Conservation (phyloP, 148 eudicot genomes). For the Linanthus parryae region DNA sequence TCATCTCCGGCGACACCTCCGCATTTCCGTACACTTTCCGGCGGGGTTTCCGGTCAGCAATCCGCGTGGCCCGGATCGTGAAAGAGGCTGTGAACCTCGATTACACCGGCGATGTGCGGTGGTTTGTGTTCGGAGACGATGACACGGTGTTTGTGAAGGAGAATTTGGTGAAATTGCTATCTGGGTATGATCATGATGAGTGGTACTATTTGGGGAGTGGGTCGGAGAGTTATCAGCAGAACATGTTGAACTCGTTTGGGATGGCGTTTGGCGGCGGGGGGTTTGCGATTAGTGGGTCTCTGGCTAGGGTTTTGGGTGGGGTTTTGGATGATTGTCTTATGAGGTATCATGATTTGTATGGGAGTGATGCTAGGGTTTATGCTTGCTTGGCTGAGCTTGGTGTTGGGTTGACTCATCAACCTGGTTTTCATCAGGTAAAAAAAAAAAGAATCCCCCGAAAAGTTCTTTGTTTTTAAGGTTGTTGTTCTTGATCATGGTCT, state of each 20-base stretch:
- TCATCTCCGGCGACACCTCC: constrained; percentile 29
- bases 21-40: constrained; percentile 47
- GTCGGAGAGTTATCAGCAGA: constrained; percentile 55
- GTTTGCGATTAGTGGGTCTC: constrained; percentile 50
- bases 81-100: constrained; percentile 39
- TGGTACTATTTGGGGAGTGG: constrained; percentile 54
- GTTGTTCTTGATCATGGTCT: too few species aligned
- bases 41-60: constrained; percentile 41
- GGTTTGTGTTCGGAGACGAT: constrained; percentile 73
- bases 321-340: constrained; percentile 63
- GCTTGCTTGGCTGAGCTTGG: constrained; percentile 78
- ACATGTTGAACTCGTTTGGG: constrained; percentile 31
- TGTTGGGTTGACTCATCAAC: constrained; percentile 50
- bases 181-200: constrained; percentile 45
- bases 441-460: too few species aligned
- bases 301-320: constrained; percentile 53
- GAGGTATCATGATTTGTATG: constrained; percentile 67
- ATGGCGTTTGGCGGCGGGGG: constrained; percentile 89
- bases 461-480: too few species aligned
- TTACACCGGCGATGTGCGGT: constrained; percentile 24
- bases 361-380: constrained; percentile 63
- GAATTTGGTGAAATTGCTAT: constrained; percentile 34
- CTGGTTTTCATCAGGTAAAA: constrained; percentile 88
- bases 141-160: constrained; percentile 58
- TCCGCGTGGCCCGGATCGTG: constrained; percentile 57